Evolutionary conservation across 495 filamentous ascomycete genomes (phyloP), one percentile per base, ranked within the genome.

Genomic region (Penicillium subrubescens): DNA sequence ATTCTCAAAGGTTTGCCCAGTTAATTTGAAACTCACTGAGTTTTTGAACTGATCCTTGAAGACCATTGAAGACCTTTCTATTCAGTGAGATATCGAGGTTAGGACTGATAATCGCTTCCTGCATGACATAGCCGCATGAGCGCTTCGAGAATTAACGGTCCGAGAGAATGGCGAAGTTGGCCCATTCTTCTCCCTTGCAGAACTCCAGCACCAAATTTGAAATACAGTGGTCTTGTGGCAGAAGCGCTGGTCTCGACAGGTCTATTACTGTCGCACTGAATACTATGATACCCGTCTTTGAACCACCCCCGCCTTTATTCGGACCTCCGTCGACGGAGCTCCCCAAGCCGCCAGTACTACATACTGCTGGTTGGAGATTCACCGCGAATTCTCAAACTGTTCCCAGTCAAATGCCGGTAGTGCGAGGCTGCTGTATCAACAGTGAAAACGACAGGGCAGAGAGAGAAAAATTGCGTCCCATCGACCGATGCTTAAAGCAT

Each of bases 401-500:
- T 57, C 44, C 70, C 15, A 11, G 55, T 48, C 70, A 64, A 19
- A 70, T 64, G 8, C 52, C 41, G 31, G 63, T 70, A 27, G 41
- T 60, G 21, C 59, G 11, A 54, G 37, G 51, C 56, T 62, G 67
- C 52, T 73, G 61, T 46, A 68, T 43, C 44, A 43, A 62, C 35
- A 48, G 29, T 56, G 25, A 56, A 54, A 33, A 15, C 57, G 48
- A 55, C 11, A 29, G 15, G 17, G 31, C 8, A 5, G 61, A 67
- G 56, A 64, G 65, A 46, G 52, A 51, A 27, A 34, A 48, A 62
- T 44, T 66, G 21, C 56, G 62, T 60, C 55, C 60, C 34, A 34
- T 72, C 27, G 70, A 70, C n/a, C 56, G 69, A 61, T 72, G 70
- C 62, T 44, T 74, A 58, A 64, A 39, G 21, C 67, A 65, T 53